Base-by-base conservation (phyloP, 179 eudicot species). In the Vitellaria paradoxa region DNA sequence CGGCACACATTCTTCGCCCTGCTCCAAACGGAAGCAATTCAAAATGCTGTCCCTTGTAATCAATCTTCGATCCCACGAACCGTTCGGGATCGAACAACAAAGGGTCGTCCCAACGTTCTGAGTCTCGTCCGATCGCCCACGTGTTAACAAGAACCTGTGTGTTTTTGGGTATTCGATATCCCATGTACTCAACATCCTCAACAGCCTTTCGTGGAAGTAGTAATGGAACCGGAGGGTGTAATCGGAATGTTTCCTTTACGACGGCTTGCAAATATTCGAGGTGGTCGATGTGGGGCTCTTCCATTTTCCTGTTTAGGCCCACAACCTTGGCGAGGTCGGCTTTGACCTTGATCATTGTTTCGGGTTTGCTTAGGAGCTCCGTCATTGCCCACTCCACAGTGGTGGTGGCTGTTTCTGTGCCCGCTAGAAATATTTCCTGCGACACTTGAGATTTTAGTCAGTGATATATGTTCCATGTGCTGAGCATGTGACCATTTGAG, bases 391-490 rank as follows among this genome's bases (percentile, higher is more conserved):
- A 77, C 59, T 77, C 79, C 1, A 37, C 59, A 4, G 74, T 68
- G 68, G 68, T 77, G 60, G 74, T 77, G 6, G 74, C 68, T 6
- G 74, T 68, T 12, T 77, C 79, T 15, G 79, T 56, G 1, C 79
- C 79, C 11, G 79, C 79, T 24, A 77, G n/a, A 53, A 77, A 77
- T 57, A 77, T 45, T 68, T 77, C 78, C 78, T 75, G 71, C 63
- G 30, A 30, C 37, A 30, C 37, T 30, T 30, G n/a, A 30, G 37
- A 30, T 30, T 30, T 30, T 30, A 30, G 37, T 30, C 37, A 30
- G 37, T 30, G 37, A 30, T 30, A 30, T 30, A 30, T 30, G 37
- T 30, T 30, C 37, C 37, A 30, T 30, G 37, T 30, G 37, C 37
- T 30, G 37, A 30, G 37, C 37, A 30, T 30, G 37, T 1, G 2